These are phyloP conservation scores for Teratosphaeria nubilosa DNA, from an alignment of 2,329 filamentous ascomycete genomes.

Conservation along the genomic window DNA sequence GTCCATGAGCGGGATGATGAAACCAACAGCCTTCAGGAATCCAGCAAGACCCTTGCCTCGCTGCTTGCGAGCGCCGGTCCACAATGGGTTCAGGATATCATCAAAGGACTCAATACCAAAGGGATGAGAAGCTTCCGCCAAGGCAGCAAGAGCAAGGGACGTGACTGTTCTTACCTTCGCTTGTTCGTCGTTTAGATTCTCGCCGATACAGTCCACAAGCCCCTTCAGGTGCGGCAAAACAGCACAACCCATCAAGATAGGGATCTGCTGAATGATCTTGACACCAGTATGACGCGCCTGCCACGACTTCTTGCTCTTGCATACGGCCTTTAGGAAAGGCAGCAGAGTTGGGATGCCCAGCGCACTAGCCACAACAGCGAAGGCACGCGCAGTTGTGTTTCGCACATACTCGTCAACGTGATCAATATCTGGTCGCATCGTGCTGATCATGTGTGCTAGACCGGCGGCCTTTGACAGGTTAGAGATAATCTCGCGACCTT, in stretches of 20 bases:
- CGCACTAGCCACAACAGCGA: conserved; percentile 92
- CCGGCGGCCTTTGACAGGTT: conserved; percentile 95
- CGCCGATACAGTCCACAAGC: conserved; percentile 89
- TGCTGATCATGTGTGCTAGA: conserved; percentile 97
- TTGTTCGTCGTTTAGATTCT: conserved; percentile 94
- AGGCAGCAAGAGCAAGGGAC: conserved; percentile 82
- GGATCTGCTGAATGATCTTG: conserved; percentile 98
- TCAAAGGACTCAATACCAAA: conserved; percentile 99
- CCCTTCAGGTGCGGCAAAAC: conserved; percentile 92
- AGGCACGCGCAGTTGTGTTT: conserved; percentile 93
- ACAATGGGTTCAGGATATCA: conserved; percentile 90
- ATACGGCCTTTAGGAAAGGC: conserved; percentile 90
- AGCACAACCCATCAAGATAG: conserved; percentile 96
- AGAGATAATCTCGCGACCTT: conserved; percentile 96
- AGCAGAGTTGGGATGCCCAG: conserved; percentile 90
- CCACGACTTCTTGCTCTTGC: conserved; percentile 98
- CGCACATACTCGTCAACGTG: conserved; percentile 97
- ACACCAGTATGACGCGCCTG: conserved; percentile 95
- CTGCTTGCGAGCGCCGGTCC: conserved; percentile 93
- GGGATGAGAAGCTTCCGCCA: conserved; percentile 92
- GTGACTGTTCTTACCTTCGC: conserved; percentile 96
- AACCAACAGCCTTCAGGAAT: conserved; percentile 94
- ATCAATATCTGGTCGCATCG: conserved; percentile 97
- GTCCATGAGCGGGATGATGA: conserved; percentile 98
- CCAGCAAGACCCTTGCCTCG: conserved; percentile 91